phyloP scores from a whole-genome alignment of 495 filamentous ascomycete genomes.

The Penicillium parvum region DNA sequence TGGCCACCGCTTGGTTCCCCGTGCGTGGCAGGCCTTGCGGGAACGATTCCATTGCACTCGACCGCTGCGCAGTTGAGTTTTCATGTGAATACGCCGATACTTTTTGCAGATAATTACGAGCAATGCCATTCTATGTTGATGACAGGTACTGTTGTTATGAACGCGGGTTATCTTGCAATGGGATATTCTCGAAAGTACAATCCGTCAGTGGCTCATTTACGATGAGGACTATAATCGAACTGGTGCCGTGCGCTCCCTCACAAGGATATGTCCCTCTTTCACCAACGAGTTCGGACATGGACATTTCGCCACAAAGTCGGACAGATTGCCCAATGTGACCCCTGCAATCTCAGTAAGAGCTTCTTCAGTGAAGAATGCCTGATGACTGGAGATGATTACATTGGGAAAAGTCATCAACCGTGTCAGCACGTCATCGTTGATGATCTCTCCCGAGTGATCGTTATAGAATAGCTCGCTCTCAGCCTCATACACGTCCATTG shows the following conservation, averaged over 20 bases:
- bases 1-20: slow-evolving; percentile 27
- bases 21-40: slow-evolving; percentile 17
- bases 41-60: slow-evolving; percentile 15
- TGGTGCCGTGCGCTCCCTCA: slow-evolving; percentile 25
- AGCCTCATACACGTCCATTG: slow-evolving; percentile 82
- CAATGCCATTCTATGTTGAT: too few relatives aligned
- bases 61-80: slow-evolving; percentile 6
- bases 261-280: slow-evolving; percentile 31
- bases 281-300: slow-evolving; percentile 34
- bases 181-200: background rate
- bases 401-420: slow-evolving; percentile 69
- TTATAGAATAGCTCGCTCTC: slow-evolving; percentile 63
- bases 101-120: background rate
- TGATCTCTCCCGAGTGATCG: slow-evolving; percentile 62
- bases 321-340: slow-evolving; percentile 54
- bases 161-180: too few relatives aligned
- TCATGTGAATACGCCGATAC: background rate
- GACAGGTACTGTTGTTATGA: too few relatives aligned
- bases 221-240: slow-evolving; percentile 26
- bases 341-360: slow-evolving; percentile 60
- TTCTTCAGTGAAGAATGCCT: slow-evolving; percentile 67
- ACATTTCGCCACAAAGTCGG: slow-evolving; percentile 22
- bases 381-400: slow-evolving; percentile 63
- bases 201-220: background rate
- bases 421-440: slow-evolving; percentile 63